Base-by-base conservation (phyloP, 371 early-diverging fungal genomes). In the Cokeromyces recurvatus region DNA sequence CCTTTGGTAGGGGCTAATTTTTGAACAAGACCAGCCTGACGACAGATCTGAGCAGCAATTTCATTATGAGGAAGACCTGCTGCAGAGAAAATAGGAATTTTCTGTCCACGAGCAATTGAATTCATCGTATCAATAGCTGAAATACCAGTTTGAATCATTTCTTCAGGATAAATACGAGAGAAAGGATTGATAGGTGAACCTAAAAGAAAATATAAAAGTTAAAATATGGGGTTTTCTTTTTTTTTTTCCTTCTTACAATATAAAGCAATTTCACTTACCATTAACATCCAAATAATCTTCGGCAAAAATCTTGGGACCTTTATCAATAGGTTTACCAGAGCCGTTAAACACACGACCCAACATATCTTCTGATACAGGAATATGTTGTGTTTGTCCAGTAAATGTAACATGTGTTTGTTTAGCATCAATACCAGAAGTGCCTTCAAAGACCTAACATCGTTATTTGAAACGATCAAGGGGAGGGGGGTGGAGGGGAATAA, bases 131-230 rank as follows among this genome's bases (percentile, higher is more conserved):
- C 99, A 58, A 99, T 99, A 44, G 99, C 93, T 23, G 99, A 98
- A 49, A 99, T 94, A 65, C 99, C 99, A 15, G 99, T 99, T 76
- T 99, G 99, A 55, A 99, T 98, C 99, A 99, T 99, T 81, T 99
- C 99, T 78, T 97, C 98, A 40, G 99, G 99, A 68, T 99, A 99
- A 56, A 98, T 95, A 74, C 99, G 91, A 42, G 95, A 92, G 74
- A 84, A 95, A 29, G 99, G 99, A 78, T 99, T 99, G 76, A 99
- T 97, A 27, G 99, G 99, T 53, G 96, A 95, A 35, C 91, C 51
- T 51, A 38, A 2, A 84, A 81, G 43, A n/a, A n/a, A n/a, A n/a
- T n/a, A n/a, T n/a, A n/a, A n/a, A n/a, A n/a, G n/a, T n/a, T n/a
- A n/a, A n/a, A n/a, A n/a, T n/a, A n/a, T n/a, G n/a, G n/a, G n/a